Evolutionary conservation across 2,329 filamentous ascomycete genomes (phyloP).

Genomic region (Ophiognomonia clavigignenti-juglandacearum): DNA sequence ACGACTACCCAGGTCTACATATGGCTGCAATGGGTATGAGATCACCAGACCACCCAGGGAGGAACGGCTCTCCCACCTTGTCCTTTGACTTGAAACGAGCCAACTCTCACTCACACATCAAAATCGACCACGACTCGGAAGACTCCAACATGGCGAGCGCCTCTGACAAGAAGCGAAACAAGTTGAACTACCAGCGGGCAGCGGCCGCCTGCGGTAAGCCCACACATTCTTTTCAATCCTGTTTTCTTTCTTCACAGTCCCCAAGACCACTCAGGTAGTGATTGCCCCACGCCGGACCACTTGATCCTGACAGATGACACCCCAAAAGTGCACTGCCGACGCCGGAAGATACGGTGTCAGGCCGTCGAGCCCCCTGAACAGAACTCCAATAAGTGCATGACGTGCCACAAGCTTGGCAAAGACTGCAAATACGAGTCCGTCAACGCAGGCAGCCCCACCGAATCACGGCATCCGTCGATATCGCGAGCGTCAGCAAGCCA

Average conservation of each 20-base stretch:
- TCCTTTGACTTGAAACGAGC: constrained; percentile 42
- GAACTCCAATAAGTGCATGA: constrained; percentile 78
- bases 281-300: neutral
- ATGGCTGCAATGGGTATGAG: constrained; percentile 27
- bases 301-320: constrained; percentile 9
- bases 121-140: constrained; percentile 23
- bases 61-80: constrained; percentile 21
- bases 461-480: constrained; percentile 37
- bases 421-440: constrained; percentile 91
- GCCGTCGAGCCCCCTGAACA: constrained; percentile 67
- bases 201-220: constrained; percentile 92
- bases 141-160: constrained; percentile 29
- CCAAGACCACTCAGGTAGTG: too few relatives aligned
- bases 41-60: constrained; percentile 12
- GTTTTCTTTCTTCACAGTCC: too few relatives aligned
- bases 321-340: constrained; percentile 76
- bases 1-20: constrained; percentile 31
- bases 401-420: constrained; percentile 91
- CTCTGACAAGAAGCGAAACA: constrained; percentile 68
- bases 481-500: constrained; percentile 34
- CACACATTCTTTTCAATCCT: too few relatives aligned
- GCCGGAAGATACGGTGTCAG: constrained; percentile 88
- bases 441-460: constrained; percentile 61
- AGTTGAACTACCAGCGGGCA: constrained; percentile 90
- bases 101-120: constrained; percentile 44